Conservation (phyloP, 108 stramenopile genomes). For the Pseudonitzschia multiseries region DNA sequence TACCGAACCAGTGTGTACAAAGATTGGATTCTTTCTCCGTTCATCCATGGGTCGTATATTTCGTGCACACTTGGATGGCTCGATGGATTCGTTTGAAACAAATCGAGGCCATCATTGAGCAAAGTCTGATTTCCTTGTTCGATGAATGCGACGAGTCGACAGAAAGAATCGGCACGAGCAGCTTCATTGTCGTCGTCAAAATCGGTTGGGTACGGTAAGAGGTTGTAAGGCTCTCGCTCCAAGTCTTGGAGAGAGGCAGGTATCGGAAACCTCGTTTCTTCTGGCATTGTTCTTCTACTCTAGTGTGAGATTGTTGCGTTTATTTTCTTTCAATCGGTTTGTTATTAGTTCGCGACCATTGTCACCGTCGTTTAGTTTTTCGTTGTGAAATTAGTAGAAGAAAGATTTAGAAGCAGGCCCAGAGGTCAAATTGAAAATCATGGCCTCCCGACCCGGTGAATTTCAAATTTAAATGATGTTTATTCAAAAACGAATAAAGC, state of each 20-base stretch:
- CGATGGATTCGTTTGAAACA: constrained; percentile 40
- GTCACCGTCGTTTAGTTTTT: neutral
- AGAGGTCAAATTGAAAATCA: no score
- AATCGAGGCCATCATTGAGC: constrained; percentile 37
- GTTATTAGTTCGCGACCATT: neutral
- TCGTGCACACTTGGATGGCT: constrained; percentile 18
- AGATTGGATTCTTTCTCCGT: constrained; percentile 69
- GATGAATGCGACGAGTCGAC: constrained; percentile 50
- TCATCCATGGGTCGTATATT: constrained; percentile 52
- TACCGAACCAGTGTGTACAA: constrained; percentile 82
- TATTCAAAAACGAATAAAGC: no score
- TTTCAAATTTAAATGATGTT: no score
- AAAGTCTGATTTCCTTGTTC: constrained; percentile 65
- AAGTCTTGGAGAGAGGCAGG: constrained; percentile 80
- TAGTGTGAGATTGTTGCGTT: neutral
- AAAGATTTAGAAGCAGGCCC: no score
- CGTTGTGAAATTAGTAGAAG: no score
- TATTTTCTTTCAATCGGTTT: neutral
- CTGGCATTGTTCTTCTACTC: neutral
- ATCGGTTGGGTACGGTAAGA: constrained; percentile 83
- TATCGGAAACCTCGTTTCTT: constrained; percentile 58
- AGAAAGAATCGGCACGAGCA: constrained; percentile 77
- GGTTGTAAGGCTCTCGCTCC: constrained; percentile 83
- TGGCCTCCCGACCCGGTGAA: no score
- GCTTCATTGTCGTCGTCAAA: constrained; percentile 87